phyloP scores from a whole-genome alignment of 2,329 filamentous ascomycete genomes.

The Sphaerulina vaccinii region DNA sequence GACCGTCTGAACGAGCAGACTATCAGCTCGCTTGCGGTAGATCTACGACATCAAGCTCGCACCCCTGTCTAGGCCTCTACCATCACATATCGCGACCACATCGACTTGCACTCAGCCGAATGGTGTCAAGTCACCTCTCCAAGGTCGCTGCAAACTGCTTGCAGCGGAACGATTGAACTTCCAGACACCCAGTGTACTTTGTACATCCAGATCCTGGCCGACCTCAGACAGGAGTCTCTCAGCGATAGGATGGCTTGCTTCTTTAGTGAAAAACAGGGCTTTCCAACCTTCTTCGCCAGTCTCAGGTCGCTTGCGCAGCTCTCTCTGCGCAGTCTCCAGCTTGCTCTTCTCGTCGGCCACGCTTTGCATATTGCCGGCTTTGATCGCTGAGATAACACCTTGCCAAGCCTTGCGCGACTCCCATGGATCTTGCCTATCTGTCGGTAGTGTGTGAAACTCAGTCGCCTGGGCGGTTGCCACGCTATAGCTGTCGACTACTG shows the following conservation, averaged over 20 bases:
- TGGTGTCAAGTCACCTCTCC: conserved; percentile 33
- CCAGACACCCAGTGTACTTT: conserved; percentile 68
- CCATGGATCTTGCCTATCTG: conserved; percentile 46
- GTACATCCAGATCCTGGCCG: conserved; percentile 49
- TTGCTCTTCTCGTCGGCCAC: conserved; percentile 33
- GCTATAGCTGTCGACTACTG: conserved; percentile 40
- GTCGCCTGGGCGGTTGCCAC: conserved; percentile 26
- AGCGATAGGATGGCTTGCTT: conserved; percentile 30
- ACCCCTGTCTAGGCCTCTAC: not conserved
- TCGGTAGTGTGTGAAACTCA: conserved; percentile 31
- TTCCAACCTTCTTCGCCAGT: conserved; percentile 40
- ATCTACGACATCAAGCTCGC: too few species aligned
- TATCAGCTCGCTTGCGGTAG: too few species aligned
- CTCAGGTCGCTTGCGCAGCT: conserved; percentile 43
- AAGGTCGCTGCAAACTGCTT: conserved; percentile 30
- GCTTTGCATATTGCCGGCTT: conserved; percentile 45
- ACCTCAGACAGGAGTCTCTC: conserved; percentile 38
- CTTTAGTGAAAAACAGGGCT: conserved; percentile 43
- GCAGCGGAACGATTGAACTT: conserved; percentile 58
- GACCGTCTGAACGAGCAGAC: too few species aligned
- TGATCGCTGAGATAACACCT: conserved; percentile 41
- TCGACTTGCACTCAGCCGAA: conserved; percentile 20
- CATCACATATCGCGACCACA: not conserved
- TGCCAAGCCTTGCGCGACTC: conserved; percentile 47
- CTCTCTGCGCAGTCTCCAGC: conserved; percentile 41